phyloP scores from a whole-genome alignment of 2,329 filamentous ascomycete genomes.

The Aureobasidium sp. region DNA sequence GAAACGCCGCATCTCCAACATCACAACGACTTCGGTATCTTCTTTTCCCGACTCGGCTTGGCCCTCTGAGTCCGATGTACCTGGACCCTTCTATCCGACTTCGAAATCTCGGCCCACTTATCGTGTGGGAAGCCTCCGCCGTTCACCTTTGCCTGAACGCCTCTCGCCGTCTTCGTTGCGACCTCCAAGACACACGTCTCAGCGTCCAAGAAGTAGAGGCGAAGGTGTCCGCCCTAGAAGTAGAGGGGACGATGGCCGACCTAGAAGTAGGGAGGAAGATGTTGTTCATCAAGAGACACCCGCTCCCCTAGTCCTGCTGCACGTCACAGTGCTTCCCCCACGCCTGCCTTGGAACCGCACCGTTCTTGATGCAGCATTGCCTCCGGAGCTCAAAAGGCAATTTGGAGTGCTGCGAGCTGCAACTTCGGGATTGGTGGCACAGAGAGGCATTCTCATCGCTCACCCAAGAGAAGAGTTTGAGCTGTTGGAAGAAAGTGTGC shows the following conservation, averaged over 20 bases:
- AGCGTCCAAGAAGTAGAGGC: background rate
- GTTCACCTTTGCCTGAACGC: constrained; percentile 39
- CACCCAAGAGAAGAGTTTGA: constrained; percentile 78
- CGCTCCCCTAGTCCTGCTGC: constrained; percentile 64
- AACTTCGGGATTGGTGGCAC: constrained; percentile 64
- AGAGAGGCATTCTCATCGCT: constrained; percentile 65
- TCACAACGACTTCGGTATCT: constrained; percentile 27
- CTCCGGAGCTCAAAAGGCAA: constrained; percentile 50
- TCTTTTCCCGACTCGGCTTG: constrained; percentile 27
- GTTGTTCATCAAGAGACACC: background rate
- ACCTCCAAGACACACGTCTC: constrained; percentile 29
- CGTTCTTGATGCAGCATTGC: constrained; percentile 44
- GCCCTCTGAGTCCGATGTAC: constrained; percentile 21
- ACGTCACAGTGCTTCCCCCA: constrained; percentile 68
- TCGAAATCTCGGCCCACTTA: constrained; percentile 36
- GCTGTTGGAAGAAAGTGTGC: constrained; percentile 66
- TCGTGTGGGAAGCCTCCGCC: constrained; percentile 23
- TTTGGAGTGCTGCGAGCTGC: constrained; percentile 55
- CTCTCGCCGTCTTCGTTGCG: constrained; percentile 10
- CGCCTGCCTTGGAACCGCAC: constrained; percentile 54
- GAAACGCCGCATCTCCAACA: constrained; percentile 22
- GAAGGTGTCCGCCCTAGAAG: background rate
- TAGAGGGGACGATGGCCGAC: background rate
- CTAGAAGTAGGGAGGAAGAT: background rate
- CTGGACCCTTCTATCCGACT: constrained; percentile 41